Conservation (phyloP, 2,329 filamentous ascomycete genomes). For the Colletotrichum tanaceti region DNA sequence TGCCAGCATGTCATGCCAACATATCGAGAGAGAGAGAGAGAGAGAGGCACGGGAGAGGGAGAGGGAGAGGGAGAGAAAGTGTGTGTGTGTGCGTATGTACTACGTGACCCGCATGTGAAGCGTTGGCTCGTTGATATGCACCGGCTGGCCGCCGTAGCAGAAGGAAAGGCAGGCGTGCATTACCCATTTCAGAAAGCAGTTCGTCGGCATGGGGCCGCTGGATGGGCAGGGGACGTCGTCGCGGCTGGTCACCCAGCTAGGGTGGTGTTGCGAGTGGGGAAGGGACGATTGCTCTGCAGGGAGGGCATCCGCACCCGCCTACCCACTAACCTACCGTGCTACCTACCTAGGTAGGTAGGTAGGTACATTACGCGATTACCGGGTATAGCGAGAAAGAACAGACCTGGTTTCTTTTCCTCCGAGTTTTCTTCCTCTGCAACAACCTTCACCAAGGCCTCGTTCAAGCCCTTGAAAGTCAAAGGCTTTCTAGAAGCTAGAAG, state of each 20-base stretch:
- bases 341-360: neutral
- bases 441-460: neutral
- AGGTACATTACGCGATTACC: too few relatives aligned
- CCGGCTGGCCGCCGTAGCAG: neutral
- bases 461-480: neutral
- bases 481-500: constrained; percentile 18
- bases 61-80: neutral
- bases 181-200: constrained; percentile 36
- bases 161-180: constrained; percentile 10
- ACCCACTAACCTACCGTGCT: too few relatives aligned
- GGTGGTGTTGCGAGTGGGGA: neutral
- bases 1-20: neutral
- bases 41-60: neutral
- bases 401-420: neutral
- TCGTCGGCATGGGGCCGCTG: constrained; percentile 20
- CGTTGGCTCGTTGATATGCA: neutral
- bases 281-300: constrained; percentile 6
- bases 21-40: too few relatives aligned
- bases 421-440: neutral
- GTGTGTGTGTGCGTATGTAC: neutral
- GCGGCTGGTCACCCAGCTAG: constrained; percentile 30
- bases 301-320: neutral
- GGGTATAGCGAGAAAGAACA: neutral
- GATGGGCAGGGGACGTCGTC: constrained; percentile 12
- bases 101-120: constrained; percentile 12